These are phyloP conservation scores for Boletus sensibilis DNA, from an alignment of 768 basidiomycete genomes.

Conservation along the genomic window DNA sequence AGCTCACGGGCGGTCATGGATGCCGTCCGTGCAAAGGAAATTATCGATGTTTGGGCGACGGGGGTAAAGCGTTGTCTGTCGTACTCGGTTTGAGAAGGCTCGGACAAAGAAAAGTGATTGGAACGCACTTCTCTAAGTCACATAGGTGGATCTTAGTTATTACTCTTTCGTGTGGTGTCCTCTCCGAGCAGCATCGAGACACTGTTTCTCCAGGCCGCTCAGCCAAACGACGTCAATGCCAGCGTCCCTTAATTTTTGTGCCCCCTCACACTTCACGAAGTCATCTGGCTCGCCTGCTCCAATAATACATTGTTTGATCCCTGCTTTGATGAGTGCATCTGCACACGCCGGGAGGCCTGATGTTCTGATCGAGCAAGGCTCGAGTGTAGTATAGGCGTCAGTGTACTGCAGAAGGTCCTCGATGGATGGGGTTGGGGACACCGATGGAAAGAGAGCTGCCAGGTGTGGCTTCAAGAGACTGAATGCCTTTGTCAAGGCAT, in stretches of 20 bases:
- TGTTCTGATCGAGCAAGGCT: constrained; percentile 89
- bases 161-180: constrained; percentile 35
- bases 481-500: constrained; percentile 75
- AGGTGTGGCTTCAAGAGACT: constrained; percentile 46
- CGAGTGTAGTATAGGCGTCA: constrained; percentile 93
- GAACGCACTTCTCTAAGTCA: constrained; percentile 5
- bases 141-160: not conserved
- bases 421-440: constrained; percentile 30
- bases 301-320: constrained; percentile 75
- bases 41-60: constrained; percentile 21
- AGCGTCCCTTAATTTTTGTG: constrained; percentile 62
- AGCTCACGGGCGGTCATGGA: constrained; percentile 18
- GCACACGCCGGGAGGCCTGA: constrained; percentile 87
- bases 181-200: constrained; percentile 75
- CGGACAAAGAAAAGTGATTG: not conserved
- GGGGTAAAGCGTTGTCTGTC: constrained; percentile 16
- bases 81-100: not conserved
- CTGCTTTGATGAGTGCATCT: constrained; percentile 72
- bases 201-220: constrained; percentile 71
- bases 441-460: constrained; percentile 41
- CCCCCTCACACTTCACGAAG: constrained; percentile 92
- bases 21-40: constrained; percentile 11
- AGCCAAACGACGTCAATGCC: constrained; percentile 79
- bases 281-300: constrained; percentile 91
- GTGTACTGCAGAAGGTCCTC: constrained; percentile 52